These are phyloP conservation scores for Vaccinium macrocarpon DNA, from an alignment of 148 eudicot genomes.

Conservation along the genomic window DNA sequence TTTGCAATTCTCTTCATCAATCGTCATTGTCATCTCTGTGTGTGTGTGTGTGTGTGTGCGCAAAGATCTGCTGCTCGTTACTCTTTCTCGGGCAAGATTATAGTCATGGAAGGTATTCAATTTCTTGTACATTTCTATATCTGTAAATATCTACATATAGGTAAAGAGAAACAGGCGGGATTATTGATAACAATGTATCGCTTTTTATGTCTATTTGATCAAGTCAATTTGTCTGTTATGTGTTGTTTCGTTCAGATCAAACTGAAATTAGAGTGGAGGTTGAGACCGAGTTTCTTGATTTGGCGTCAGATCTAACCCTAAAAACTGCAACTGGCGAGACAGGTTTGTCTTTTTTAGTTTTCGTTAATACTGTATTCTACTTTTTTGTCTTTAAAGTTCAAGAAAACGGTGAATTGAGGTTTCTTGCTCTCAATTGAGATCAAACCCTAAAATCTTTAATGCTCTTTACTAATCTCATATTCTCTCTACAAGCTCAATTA, in stretches of 20 bases:
- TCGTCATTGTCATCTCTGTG: too few species aligned
- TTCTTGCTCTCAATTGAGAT: not conserved
- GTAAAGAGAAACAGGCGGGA: not conserved
- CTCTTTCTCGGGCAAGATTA: not conserved
- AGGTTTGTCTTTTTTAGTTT: not conserved
- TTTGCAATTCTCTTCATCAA: not conserved
- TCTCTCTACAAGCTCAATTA: not conserved
- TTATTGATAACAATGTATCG: not conserved
- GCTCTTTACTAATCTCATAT: not conserved
- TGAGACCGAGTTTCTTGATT: not conserved
- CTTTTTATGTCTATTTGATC: not conserved
- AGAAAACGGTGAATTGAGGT: not conserved
- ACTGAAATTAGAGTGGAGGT: not conserved
- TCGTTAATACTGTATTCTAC: not conserved
- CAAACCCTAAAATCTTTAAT: too few species aligned
- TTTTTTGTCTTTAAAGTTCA: not conserved
- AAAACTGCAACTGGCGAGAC: not conserved
- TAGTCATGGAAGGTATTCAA: conserved; percentile 41
- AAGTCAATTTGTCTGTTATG: not conserved
- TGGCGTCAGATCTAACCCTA: not conserved
- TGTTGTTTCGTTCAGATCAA: conserved; percentile 21
- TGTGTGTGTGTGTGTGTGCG: too few species aligned
- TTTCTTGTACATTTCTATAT: not conserved
- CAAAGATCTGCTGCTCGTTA: conserved; percentile 11
- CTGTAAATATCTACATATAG: not conserved